These are phyloP conservation scores for Xylaria hypoxylon DNA, from an alignment of 2,329 filamentous ascomycete genomes.

Conservation along the genomic window DNA sequence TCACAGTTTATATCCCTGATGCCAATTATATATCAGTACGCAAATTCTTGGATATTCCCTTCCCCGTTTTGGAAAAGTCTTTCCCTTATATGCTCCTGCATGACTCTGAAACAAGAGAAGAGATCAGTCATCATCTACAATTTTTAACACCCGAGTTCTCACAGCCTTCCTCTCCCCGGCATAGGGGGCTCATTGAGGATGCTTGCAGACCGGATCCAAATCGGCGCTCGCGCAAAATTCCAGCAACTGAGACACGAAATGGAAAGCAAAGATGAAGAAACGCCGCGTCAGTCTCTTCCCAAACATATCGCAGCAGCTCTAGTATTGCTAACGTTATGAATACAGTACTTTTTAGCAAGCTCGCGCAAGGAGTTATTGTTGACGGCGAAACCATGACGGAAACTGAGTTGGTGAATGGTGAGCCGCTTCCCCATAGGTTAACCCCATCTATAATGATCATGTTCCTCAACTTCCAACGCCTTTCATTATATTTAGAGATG, in stretches of 20 bases:
- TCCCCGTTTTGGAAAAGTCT: too few relatives aligned
- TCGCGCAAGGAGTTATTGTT: not conserved
- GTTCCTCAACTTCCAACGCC: not conserved
- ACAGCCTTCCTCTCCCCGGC: not conserved
- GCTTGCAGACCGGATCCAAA: not conserved
- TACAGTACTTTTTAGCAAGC: slow-evolving; percentile 1
- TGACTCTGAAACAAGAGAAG: too few relatives aligned
- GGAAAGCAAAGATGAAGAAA: not conserved
- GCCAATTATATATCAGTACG: slow-evolving; percentile 2
- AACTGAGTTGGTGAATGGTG: not conserved
- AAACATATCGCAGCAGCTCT: not conserved
- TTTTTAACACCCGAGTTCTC: not conserved
- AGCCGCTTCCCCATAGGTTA: not conserved
- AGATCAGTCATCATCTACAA: not conserved
- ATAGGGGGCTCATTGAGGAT: not conserved
- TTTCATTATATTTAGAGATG: not conserved
- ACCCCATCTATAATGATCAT: not conserved
- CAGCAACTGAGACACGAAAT: not conserved
- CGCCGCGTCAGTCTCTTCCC: not conserved
- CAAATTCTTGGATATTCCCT: too few relatives aligned
- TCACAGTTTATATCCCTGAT: not conserved
- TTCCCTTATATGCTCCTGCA: too few relatives aligned
- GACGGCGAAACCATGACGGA: not conserved
- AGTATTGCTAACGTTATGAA: not conserved
- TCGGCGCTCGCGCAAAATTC: not conserved